phyloP scores from a whole-genome alignment of 306 rosid species.

The Canavalia ensiformis region DNA sequence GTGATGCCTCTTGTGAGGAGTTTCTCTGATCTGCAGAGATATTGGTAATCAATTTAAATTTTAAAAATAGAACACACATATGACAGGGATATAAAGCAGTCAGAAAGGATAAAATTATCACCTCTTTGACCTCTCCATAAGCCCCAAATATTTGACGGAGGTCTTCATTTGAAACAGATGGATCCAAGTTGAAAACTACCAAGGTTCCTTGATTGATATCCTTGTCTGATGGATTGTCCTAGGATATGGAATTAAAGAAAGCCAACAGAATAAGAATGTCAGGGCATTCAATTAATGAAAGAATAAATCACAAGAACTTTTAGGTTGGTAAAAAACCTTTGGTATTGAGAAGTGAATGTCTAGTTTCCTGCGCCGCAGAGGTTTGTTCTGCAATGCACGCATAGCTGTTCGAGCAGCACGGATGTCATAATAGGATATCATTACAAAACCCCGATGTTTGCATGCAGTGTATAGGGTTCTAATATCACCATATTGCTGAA shows the following conservation, averaged over 20 bases:
- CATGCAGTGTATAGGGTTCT: slow-evolving; percentile 98
- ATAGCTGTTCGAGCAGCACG: slow-evolving; percentile 99
- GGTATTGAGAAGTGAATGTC: slow-evolving; percentile 99
- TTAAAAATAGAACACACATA: neutral
- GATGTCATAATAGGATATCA: slow-evolving; percentile 98
- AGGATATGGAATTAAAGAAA: slow-evolving; percentile 40
- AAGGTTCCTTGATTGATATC: slow-evolving; percentile 98
- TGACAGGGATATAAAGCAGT: neutral
- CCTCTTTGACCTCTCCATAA: slow-evolving; percentile 99
- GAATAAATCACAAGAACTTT: slow-evolving; percentile 29
- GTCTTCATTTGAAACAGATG: slow-evolving; percentile 94
- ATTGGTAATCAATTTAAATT: slow-evolving; percentile 24
- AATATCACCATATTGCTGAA: slow-evolving; percentile 96
- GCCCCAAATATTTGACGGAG: slow-evolving; percentile 97
- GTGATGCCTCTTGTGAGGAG: slow-evolving; percentile 99
- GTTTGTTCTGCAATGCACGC: slow-evolving; percentile 93
- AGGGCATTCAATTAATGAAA: slow-evolving; percentile 28
- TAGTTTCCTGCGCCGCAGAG: slow-evolving; percentile 93
- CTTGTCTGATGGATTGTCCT: slow-evolving; percentile 99
- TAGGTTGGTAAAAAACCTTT: slow-evolving; percentile 64
- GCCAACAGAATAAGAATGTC: slow-evolving; percentile 20
- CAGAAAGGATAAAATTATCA: slow-evolving; percentile 45
- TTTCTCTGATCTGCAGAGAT: slow-evolving; percentile 90
- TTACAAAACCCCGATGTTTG: slow-evolving; percentile 98
- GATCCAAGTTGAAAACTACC: slow-evolving; percentile 96